These are phyloP conservation scores for Parietichytrium sp. DNA, from an alignment of 108 stramenopile genomes.

Conservation along the genomic window DNA sequence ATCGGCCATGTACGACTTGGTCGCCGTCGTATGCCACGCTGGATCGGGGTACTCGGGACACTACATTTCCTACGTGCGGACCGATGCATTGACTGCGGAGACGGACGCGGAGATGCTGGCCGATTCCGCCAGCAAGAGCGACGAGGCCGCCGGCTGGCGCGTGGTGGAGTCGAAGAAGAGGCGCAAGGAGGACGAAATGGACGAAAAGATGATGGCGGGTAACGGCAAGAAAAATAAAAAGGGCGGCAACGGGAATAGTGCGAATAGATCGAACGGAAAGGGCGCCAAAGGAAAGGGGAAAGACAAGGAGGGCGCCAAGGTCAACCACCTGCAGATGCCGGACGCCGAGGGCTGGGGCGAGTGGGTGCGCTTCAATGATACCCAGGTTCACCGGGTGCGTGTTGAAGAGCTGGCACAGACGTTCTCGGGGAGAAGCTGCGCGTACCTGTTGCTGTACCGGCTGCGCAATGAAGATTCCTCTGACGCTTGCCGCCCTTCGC, in stretches of 20 bases:
- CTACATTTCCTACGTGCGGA: conserved; percentile 16
- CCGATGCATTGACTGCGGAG: not conserved
- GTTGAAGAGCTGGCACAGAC: conserved; percentile 21
- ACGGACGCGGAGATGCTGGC: not conserved
- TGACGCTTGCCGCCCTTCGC: not conserved
- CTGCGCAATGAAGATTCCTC: not conserved
- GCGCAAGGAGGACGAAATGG: not conserved
- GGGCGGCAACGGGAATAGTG: not conserved
- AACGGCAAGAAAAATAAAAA: not conserved
- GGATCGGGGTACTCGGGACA: conserved; percentile 15
- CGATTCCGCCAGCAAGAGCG: not conserved
- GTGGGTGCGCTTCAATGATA: conserved; percentile 15
- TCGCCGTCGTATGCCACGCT: not conserved
- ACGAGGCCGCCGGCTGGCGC: not conserved
- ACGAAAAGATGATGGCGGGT: not conserved
- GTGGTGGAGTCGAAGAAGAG: not conserved
- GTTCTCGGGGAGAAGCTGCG: conserved; percentile 6
- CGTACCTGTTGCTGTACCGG: conserved; percentile 2
- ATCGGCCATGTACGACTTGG: not conserved
- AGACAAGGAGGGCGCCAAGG: not conserved
- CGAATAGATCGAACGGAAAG: not conserved
- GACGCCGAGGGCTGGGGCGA: not conserved
- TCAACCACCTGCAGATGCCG: not conserved
- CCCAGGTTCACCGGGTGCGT: not conserved
- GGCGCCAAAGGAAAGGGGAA: not conserved